Conservation (phyloP, 2,329 filamentous ascomycete genomes). For the Talaromyces sp. region DNA sequence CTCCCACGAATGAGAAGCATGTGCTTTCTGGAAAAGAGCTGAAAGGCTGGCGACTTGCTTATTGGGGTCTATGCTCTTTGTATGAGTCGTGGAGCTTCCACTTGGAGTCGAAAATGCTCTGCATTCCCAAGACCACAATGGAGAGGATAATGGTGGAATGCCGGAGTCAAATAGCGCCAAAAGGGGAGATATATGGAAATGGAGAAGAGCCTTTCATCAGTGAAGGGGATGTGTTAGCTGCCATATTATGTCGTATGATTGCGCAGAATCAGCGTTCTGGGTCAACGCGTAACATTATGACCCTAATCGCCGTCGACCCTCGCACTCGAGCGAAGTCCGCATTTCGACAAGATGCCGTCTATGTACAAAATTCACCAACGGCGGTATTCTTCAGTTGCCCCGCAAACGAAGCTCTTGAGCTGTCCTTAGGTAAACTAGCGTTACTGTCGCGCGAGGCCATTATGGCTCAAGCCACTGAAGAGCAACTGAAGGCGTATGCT, state of each 20-base stretch:
- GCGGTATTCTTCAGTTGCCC: neutral
- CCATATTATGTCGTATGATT: neutral
- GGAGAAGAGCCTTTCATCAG: neutral
- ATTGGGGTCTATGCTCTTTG: neutral
- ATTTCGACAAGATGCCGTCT: neutral
- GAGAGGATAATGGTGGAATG: neutral
- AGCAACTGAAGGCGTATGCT: neutral
- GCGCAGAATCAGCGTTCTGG: neutral
- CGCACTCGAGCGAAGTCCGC: neutral
- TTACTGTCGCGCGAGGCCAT: neutral
- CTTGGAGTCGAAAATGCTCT: neutral
- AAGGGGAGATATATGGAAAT: neutral
- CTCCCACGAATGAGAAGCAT: neutral
- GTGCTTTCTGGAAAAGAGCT: neutral
- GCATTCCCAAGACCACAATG: neutral
- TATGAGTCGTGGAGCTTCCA: neutral
- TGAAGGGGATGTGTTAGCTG: slow-evolving; percentile 1
- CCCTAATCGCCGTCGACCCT: neutral
- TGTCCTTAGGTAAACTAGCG: neutral
- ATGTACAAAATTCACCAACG: neutral
- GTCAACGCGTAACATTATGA: neutral
- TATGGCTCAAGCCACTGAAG: neutral
- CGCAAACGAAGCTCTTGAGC: neutral
- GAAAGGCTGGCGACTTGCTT: neutral
- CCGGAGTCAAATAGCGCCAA: neutral